These are phyloP conservation scores for Ostreobium quekettii DNA, from an alignment of 139 green algal genomes.

Conservation along the genomic window DNA sequence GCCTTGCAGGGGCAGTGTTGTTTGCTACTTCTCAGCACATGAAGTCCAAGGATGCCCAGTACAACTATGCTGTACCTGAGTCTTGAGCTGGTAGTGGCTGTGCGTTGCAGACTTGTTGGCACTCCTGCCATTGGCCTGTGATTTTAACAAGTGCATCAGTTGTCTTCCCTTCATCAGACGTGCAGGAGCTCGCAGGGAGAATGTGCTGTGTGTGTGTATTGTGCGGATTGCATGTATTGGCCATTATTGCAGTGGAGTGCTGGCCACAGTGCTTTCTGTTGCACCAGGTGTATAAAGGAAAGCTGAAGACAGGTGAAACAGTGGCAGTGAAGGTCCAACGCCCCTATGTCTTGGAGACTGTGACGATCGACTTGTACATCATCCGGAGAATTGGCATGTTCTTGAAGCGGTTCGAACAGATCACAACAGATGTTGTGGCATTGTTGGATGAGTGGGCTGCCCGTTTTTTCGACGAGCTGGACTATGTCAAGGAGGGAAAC, in stretches of 20 bases:
- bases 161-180: too few relatives aligned
- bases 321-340: constrained; percentile 96
- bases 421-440: constrained; percentile 81
- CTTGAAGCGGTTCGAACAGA: constrained; percentile 32
- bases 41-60: too few relatives aligned
- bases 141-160: too few relatives aligned
- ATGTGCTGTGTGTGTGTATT: too few relatives aligned
- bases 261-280: not conserved
- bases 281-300: constrained; percentile 65
- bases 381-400: constrained; percentile 62
- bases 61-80: too few relatives aligned
- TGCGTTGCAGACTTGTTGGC: too few relatives aligned
- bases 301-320: constrained; percentile 61
- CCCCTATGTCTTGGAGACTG: constrained; percentile 85
- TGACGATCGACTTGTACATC: constrained; percentile 94
- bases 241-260: not conserved
- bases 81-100: too few relatives aligned
- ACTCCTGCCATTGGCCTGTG: too few relatives aligned
- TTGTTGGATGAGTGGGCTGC: constrained; percentile 96
- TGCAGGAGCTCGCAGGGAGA: too few relatives aligned
- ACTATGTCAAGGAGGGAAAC: constrained; percentile 89
- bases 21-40: too few relatives aligned
- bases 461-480: constrained; percentile 96
- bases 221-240: not conserved
- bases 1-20: too few relatives aligned